These are phyloP conservation scores for Turritis glabra DNA, from an alignment of 345 rosid species.

Conservation along the genomic window DNA sequence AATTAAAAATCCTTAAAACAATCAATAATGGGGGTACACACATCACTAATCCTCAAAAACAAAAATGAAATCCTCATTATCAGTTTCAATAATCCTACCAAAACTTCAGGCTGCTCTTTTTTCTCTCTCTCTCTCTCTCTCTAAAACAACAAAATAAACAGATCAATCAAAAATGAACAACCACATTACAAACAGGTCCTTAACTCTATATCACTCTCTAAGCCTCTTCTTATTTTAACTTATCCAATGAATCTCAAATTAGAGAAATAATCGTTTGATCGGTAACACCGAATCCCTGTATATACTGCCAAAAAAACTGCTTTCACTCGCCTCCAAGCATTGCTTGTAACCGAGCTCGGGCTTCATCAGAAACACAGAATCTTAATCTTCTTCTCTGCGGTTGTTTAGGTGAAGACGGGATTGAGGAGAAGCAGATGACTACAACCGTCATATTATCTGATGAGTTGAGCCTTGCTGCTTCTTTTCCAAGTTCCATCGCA, in stretches of 20 bases:
- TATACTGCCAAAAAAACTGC: neutral
- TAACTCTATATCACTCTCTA: conserved; percentile 26
- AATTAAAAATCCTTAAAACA: conserved; percentile 1
- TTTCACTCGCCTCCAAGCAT: conserved; percentile 37
- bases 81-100: conserved; percentile 33
- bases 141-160: conserved; percentile 34
- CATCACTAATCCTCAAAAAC: conserved; percentile 23
- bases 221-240: conserved; percentile 21
- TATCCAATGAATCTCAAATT: conserved; percentile 21
- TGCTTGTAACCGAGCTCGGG: conserved; percentile 36
- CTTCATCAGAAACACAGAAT: conserved; percentile 78
- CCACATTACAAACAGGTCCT: conserved; percentile 26
- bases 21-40: conserved; percentile 28
- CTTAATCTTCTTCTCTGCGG: conserved; percentile 48
- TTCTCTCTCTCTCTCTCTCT: conserved; percentile 1
- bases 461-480: conserved; percentile 67
- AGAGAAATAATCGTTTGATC: conserved; percentile 26
- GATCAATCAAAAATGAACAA: conserved; percentile 36
- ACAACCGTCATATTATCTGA: conserved; percentile 76
- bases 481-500: conserved; percentile 71
- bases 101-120: conserved; percentile 38
- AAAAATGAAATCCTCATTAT: conserved; percentile 7
- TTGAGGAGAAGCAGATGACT: conserved; percentile 64
- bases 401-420: conserved; percentile 53
- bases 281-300: conserved; percentile 8